Conservation (phyloP, 73 alveolate species). For the Breviolum minutum region DNA sequence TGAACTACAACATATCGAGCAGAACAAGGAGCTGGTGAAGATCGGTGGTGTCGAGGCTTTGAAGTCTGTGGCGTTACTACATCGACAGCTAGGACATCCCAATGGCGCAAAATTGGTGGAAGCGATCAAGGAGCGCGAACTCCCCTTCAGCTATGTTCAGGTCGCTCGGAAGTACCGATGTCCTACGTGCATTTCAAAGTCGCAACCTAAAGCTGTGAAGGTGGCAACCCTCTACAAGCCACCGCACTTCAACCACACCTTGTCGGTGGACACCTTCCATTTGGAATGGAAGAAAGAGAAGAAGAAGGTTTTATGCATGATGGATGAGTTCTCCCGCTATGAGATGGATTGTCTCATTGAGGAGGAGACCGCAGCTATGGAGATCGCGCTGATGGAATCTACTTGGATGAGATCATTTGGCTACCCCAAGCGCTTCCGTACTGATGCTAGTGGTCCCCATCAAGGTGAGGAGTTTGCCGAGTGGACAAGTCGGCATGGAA, state of each 20-base stretch:
- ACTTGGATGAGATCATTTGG: not conserved
- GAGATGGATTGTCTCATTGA: not conserved
- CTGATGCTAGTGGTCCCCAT: not conserved
- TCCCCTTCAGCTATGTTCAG: not conserved
- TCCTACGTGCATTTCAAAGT: not conserved
- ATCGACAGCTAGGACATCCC: constrained; percentile 27
- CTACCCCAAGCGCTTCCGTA: not conserved
- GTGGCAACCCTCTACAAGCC: not conserved
- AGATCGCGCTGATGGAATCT: not conserved
- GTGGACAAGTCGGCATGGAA: not conserved
- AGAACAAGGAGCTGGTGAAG: constrained; percentile 10
- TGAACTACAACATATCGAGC: not conserved
- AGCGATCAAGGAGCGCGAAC: not conserved
- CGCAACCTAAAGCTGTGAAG: not conserved
- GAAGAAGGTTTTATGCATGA: not conserved
- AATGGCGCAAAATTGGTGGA: not conserved
- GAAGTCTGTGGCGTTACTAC: not conserved
- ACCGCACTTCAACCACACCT: not conserved
- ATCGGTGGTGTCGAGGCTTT: not conserved
- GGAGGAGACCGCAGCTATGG: not conserved
- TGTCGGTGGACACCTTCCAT: constrained; percentile 5
- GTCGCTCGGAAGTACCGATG: constrained; percentile 1
- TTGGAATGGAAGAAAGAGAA: not conserved
- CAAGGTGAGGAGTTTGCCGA: not conserved
- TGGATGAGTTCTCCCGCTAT: not conserved